These are phyloP conservation scores for Symbiodinium natans DNA, from an alignment of 73 alveolate genomes.

Conservation along the genomic window DNA sequence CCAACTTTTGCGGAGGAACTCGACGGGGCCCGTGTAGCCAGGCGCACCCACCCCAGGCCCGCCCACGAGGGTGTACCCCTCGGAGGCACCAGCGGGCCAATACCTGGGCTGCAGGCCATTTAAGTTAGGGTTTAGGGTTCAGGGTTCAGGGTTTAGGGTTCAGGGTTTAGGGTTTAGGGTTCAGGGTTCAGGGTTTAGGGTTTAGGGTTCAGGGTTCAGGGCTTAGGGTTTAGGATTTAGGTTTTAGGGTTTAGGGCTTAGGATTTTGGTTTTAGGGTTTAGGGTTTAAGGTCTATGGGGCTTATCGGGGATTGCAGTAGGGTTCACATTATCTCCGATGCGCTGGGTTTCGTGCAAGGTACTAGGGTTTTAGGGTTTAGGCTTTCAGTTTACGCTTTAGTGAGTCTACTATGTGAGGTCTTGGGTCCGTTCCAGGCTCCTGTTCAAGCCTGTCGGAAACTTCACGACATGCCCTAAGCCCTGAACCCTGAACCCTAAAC, in stretches of 20 bases:
- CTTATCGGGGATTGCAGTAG: too few relatives aligned
- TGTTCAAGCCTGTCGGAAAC: too few relatives aligned
- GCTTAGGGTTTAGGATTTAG: not conserved
- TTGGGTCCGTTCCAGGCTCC: too few relatives aligned
- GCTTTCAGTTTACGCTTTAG: too few relatives aligned
- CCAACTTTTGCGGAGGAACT: not conserved
- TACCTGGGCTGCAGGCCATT: not conserved
- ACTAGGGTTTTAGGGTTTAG: too few relatives aligned
- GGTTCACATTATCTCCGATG: too few relatives aligned
- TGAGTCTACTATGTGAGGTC: too few relatives aligned
- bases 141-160: not conserved
- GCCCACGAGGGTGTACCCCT: conserved; percentile 63
- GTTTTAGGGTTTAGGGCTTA: not conserved
- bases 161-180: not conserved
- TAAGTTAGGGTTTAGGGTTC: not conserved
- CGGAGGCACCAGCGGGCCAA: conserved; percentile 38
- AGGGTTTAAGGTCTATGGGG: too few relatives aligned
- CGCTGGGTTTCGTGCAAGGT: too few relatives aligned
- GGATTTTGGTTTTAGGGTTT: not conserved
- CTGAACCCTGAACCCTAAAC: not conserved
- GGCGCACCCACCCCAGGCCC: conserved; percentile 84
- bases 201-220: not conserved
- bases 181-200: not conserved
- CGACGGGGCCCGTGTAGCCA: conserved; percentile 51
- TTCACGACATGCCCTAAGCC: not conserved